Conservation (phyloP, 2,329 filamentous ascomycete genomes). For the Ophiostoma australiae region DNA sequence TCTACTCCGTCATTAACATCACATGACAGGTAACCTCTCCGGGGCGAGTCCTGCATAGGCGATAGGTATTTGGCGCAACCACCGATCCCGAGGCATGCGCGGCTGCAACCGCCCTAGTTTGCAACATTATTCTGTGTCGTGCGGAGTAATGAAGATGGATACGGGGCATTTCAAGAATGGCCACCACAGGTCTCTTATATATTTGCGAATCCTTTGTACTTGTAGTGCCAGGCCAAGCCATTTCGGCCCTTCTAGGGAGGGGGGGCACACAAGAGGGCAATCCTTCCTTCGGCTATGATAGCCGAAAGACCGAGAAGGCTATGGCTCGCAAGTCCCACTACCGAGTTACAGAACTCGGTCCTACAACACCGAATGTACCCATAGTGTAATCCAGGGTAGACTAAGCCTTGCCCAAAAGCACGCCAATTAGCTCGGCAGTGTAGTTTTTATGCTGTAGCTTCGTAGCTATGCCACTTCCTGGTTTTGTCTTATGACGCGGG, state of each 20-base stretch:
- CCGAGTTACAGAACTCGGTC: not conserved
- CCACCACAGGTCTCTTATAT: not conserved
- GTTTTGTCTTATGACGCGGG: not conserved
- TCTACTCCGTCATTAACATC: not conserved
- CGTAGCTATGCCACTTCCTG: not conserved
- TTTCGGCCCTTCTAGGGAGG: conserved; percentile 1
- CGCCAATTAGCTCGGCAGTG: not conserved
- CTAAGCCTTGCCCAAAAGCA: conserved; percentile 10
- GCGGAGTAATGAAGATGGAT: not conserved
- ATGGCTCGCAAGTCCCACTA: not conserved
- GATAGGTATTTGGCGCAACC: not conserved
- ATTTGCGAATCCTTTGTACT: conserved; percentile 1
- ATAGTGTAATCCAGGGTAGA: not conserved
- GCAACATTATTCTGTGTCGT: not conserved
- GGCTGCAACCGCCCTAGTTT: not conserved
- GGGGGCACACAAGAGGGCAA: too few species aligned
- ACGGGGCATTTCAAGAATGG: not conserved
- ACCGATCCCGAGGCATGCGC: conserved; percentile 2
- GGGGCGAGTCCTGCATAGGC: not conserved
- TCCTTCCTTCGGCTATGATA: not conserved
- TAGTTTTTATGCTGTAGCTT: not conserved
- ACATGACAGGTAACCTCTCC: not conserved
- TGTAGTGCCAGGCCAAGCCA: conserved; percentile 1
- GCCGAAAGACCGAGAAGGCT: not conserved
- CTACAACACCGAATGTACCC: not conserved